Conservation (phyloP, 768 basidiomycete genomes). For the Piloderma croceum region DNA sequence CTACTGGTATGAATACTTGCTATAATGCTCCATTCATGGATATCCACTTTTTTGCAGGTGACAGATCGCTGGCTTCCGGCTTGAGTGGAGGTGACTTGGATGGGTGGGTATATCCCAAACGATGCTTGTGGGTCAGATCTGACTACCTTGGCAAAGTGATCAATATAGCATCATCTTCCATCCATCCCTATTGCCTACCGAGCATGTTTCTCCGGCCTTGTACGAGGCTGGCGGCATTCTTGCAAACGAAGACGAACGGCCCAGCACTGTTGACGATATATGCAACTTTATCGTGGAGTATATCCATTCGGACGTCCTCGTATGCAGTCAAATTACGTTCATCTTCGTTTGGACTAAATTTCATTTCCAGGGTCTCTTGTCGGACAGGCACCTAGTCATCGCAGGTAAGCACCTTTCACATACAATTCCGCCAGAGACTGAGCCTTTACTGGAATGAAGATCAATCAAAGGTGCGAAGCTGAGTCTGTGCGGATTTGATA, state of each 20-base stretch:
- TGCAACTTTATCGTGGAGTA: constrained; percentile 81
- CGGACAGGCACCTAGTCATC: constrained; percentile 62
- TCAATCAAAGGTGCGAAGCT: constrained; percentile 74
- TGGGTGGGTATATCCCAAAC: constrained; percentile 40
- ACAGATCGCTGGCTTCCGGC: constrained; percentile 59
- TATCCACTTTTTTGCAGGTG: too few relatives aligned
- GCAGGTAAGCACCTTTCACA: constrained; percentile 56
- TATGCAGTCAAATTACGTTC: too few relatives aligned
- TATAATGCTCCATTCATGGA: too few relatives aligned
- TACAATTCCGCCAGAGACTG: too few relatives aligned
- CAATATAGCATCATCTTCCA: constrained; percentile 57
- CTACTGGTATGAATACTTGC: too few relatives aligned
- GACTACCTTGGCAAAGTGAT: constrained; percentile 40
- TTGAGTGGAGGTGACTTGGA: constrained; percentile 78
- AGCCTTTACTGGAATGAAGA: too few relatives aligned
- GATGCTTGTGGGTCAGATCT: not conserved
- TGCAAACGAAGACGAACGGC: constrained; percentile 27
- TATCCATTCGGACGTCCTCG: constrained; percentile 77
- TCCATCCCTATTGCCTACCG: constrained; percentile 48
- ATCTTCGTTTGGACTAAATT: too few relatives aligned
- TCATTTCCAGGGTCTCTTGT: constrained; percentile 55
- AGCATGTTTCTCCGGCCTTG: constrained; percentile 43
- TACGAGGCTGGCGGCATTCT: constrained; percentile 39
- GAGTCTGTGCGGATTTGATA: too few relatives aligned
- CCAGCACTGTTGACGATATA: constrained; percentile 62